Evolutionary conservation across 1,284 basidiomycete species (phyloP).

Genomic region (Trametes polyzona): DNA sequence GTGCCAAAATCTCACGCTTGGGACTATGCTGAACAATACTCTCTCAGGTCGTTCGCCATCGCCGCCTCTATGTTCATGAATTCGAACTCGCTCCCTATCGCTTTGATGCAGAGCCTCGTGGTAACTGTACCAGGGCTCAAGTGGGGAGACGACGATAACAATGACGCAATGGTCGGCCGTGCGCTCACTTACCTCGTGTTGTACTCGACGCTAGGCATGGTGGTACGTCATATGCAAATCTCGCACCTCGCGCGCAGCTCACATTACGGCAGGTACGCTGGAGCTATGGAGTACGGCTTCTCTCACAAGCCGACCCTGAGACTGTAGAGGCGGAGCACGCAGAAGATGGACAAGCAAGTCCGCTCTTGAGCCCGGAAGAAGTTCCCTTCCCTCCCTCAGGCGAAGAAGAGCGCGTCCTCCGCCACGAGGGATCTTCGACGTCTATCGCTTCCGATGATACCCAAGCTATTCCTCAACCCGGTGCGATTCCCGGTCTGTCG

Average conservation of each 20-base stretch:
- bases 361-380: constrained; percentile 34
- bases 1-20: background rate
- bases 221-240: constrained; percentile 52
- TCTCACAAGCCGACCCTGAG: constrained; percentile 72
- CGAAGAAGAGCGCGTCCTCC: constrained; percentile 28
- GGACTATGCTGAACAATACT: background rate
- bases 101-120: constrained; percentile 89
- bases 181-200: constrained; percentile 92
- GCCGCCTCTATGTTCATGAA: constrained; percentile 91
- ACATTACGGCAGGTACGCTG: constrained; percentile 69
- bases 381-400: constrained; percentile 30
- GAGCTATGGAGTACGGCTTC: constrained; percentile 83
- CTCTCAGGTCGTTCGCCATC: constrained; percentile 76
- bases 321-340: constrained; percentile 14
- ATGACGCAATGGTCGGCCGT: constrained; percentile 88
- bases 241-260: background rate
- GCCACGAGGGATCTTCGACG: constrained; percentile 20
- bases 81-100: constrained; percentile 93
- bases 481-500: constrained; percentile 19
- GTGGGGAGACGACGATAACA: constrained; percentile 83
- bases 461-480: constrained; percentile 14
- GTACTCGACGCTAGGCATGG: constrained; percentile 93
- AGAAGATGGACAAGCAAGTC: constrained; percentile 26
- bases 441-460: constrained; percentile 25
- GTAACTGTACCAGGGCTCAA: constrained; percentile 83